These are phyloP conservation scores for Pseudocercospora macadamiae DNA, from an alignment of 2,329 filamentous ascomycete genomes.

Conservation along the genomic window DNA sequence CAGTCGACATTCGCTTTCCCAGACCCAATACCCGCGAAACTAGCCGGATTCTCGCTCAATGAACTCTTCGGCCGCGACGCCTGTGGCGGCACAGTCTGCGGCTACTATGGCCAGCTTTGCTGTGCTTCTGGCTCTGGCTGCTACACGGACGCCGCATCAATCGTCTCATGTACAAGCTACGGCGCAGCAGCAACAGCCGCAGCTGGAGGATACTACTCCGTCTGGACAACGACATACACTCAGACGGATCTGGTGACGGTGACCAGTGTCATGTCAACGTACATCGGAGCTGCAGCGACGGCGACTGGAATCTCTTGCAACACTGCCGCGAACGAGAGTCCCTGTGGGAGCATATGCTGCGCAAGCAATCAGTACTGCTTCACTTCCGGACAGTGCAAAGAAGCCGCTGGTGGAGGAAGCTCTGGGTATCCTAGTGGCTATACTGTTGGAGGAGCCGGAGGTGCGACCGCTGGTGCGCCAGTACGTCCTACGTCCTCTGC, in stretches of 20 bases:
- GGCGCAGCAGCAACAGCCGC: conserved; percentile 31
- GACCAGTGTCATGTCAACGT: conserved; percentile 59
- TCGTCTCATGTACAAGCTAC: conserved; percentile 50
- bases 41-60: conserved; percentile 38
- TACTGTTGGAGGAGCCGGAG: conserved; percentile 55
- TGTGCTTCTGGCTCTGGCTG: conserved; percentile 52
- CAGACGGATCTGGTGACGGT: conserved; percentile 57
- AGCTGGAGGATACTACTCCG: conserved; percentile 45
- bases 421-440: conserved; percentile 54
- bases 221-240: conserved; percentile 58
- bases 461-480: conserved; percentile 56
- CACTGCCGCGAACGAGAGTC: conserved; percentile 53
- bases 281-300: conserved; percentile 35
- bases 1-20: conserved; percentile 32
- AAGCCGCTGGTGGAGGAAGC: conserved; percentile 54
- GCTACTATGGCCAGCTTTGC: conserved; percentile 56
- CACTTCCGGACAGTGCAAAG: conserved; percentile 59
- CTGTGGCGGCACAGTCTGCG: conserved; percentile 54
- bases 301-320: conserved; percentile 47
- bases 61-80: conserved; percentile 39
- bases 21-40: conserved; percentile 28
- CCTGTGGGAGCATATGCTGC: conserved; percentile 73
- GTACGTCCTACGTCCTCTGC: conserved; percentile 57
- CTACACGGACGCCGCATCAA: conserved; percentile 52
- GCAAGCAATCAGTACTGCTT: conserved; percentile 70